Evolutionary conservation across 2,329 filamentous ascomycete species (phyloP).

Genomic region (Aspergillus pseudonomiae): DNA sequence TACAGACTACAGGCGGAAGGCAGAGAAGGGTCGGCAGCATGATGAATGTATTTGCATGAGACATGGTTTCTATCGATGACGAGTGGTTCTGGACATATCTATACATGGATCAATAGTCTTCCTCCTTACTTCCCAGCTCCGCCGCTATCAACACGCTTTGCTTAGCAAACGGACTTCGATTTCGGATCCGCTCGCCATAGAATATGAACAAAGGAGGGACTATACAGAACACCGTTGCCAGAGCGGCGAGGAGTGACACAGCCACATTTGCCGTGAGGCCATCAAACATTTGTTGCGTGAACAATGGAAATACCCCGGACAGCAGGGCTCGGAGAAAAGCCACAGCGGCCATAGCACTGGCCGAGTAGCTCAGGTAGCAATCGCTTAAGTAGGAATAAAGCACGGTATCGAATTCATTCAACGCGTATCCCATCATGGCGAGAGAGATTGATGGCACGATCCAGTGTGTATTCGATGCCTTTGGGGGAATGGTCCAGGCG

Average conservation of each 20-base stretch:
- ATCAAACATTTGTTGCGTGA: conserved; percentile 46
- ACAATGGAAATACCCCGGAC: conserved; percentile 45
- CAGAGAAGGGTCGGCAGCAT: no score
- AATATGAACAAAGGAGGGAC: conserved; percentile 42
- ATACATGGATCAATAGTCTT: background rate
- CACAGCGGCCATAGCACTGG: conserved; percentile 49
- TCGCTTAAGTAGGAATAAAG: conserved; percentile 51
- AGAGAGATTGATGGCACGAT: conserved; percentile 34
- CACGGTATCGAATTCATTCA: conserved; percentile 51
- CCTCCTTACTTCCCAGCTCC: background rate
- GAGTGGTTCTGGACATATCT: rapidly evolving
- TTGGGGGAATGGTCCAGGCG: conserved; percentile 39
- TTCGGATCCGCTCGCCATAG: conserved; percentile 41
- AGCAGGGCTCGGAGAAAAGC: conserved; percentile 44
- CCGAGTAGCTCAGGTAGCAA: conserved; percentile 48
- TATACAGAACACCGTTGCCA: conserved; percentile 47
- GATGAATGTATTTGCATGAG: no score
- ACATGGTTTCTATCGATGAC: rapidly evolving
- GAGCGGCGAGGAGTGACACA: conserved; percentile 42
- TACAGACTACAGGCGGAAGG: no score
- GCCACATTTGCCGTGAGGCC: conserved; percentile 44
- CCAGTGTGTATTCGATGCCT: background rate
- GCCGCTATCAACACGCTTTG: conserved; percentile 27
- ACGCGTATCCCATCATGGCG: conserved; percentile 50
- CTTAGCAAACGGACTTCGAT: conserved; percentile 41